Conservation (phyloP, 2,329 filamentous ascomycete species). For the Colletotrichum destructivum region DNA sequence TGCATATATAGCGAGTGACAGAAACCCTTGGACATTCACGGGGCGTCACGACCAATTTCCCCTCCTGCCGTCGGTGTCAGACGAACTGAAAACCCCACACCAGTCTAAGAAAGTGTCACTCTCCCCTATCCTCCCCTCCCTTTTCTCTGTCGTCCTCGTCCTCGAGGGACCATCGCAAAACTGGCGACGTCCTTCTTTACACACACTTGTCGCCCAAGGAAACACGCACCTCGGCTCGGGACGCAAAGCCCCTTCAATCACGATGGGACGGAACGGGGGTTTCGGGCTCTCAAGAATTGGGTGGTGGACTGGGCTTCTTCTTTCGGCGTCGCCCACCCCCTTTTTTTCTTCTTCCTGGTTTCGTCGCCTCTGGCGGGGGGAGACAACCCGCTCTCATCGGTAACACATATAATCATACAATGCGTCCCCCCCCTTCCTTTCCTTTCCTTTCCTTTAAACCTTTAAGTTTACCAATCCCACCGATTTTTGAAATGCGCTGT, state of each 20-base stretch:
- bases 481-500: neutral
- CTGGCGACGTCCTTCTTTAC: no score
- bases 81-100: no score
- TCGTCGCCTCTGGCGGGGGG: neutral
- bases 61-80: no score
- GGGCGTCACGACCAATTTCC: no score
- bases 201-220: no score
- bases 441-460: neutral
- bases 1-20: no score
- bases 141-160: no score
- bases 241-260: no score
- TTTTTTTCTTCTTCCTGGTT: neutral
- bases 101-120: no score
- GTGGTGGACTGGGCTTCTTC: neutral
- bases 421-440: neutral
- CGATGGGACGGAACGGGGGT: neutral
- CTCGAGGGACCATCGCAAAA: no score
- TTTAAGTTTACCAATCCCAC: neutral
- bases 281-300: neutral
- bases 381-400: neutral
- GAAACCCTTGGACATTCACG: no score
- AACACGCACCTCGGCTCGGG: neutral
- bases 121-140: no score
- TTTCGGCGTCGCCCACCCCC: neutral
- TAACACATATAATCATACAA: neutral